phyloP scores from a whole-genome alignment of 2,329 filamentous ascomycete species.

The Trichophyton rubrum region DNA sequence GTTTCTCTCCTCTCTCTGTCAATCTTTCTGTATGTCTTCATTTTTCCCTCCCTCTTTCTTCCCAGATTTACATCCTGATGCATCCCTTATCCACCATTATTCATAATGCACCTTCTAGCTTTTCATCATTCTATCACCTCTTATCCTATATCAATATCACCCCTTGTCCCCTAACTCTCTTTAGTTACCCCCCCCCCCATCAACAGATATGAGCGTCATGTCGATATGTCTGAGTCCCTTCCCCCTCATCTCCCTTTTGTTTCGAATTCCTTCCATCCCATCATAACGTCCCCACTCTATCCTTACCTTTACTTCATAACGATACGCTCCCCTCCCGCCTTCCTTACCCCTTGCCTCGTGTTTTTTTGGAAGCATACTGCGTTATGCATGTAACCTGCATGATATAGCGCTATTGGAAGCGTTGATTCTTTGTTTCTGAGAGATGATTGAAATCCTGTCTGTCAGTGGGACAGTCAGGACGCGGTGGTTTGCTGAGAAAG shows the following conservation, averaged over 20 bases:
- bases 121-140: neutral
- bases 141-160: neutral
- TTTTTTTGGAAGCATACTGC: neutral
- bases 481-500: neutral
- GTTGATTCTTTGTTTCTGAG: neutral
- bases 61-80: neutral
- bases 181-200: neutral
- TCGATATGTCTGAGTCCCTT: neutral
- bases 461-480: neutral
- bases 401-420: slow-evolving; percentile 1
- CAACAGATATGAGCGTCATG: neutral
- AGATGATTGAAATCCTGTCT: neutral
- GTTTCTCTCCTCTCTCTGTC: neutral
- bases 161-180: neutral
- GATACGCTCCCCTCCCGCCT: too few species aligned
- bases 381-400: neutral
- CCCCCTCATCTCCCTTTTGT: neutral
- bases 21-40: neutral
- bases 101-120: neutral
- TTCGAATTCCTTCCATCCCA: neutral
- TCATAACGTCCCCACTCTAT: slow-evolving; percentile 1
- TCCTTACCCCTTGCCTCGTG: neutral
- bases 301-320: neutral
- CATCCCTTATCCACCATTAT: neutral
- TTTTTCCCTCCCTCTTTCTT: neutral